Evolutionary conservation across 805 yeast species (phyloP).

Genomic region (Clavispora phyllophila): DNA sequence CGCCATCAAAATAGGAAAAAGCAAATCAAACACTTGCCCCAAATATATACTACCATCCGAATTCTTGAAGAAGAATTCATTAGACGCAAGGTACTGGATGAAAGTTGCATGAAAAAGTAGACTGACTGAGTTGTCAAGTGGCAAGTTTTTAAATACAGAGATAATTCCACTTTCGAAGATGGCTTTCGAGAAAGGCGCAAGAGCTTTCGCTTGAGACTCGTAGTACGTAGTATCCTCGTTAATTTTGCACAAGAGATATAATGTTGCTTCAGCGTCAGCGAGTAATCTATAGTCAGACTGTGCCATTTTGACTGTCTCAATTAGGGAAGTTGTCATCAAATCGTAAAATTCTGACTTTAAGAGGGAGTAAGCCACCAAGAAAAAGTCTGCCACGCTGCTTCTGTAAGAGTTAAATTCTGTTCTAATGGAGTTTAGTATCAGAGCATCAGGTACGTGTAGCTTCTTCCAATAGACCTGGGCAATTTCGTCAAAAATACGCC

Average conservation of each 20-base stretch:
- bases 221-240: slow-evolving; percentile 46
- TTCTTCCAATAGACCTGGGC: slow-evolving; percentile 67
- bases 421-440: slow-evolving; percentile 24
- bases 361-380: slow-evolving; percentile 65
- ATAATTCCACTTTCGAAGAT: slow-evolving; percentile 23
- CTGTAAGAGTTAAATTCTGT: slow-evolving; percentile 67
- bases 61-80: slow-evolving; percentile 54
- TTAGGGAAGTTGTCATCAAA: slow-evolving; percentile 35
- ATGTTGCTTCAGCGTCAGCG: slow-evolving; percentile 53
- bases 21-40: slow-evolving; percentile 48
- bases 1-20: slow-evolving; percentile 40
- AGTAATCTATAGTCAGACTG: slow-evolving; percentile 10
- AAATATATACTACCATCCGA: slow-evolving; percentile 41
- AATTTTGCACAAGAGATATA: slow-evolving; percentile 54
- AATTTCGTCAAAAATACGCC: slow-evolving; percentile 44
- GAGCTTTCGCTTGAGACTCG: slow-evolving; percentile 20
- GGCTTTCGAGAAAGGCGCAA: slow-evolving; percentile 22
- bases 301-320: slow-evolving; percentile 13
- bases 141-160: slow-evolving; percentile 11
- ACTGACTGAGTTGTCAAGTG: slow-evolving; percentile 4
- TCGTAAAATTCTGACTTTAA: slow-evolving; percentile 50
- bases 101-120: slow-evolving; percentile 18
- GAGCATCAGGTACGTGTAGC: slow-evolving; percentile 41
- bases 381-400: slow-evolving; percentile 69
- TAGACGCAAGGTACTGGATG: slow-evolving; percentile 42